Evolutionary conservation across 2,329 filamentous ascomycete species (phyloP), one percentile per base, ranked within the genome.

Genomic region (Mycosphaerella sp.): DNA sequence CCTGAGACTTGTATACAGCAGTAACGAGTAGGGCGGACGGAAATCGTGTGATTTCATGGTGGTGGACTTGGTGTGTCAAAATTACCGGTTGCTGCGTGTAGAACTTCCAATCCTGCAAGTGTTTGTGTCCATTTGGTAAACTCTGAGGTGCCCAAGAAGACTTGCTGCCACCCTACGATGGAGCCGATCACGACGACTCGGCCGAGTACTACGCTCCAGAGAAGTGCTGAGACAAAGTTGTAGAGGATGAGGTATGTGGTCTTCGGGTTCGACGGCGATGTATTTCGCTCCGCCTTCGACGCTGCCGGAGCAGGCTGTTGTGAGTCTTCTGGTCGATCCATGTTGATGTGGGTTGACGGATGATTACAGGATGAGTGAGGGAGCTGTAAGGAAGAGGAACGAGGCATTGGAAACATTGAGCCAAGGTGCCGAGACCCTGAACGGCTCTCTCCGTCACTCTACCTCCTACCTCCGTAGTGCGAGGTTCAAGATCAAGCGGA

Each of bases 91-190:
- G 87, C 70, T 46, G 88, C 86, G 74, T 97, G 92, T 58, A 90
- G 66, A 45, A 97, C 80, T 75, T 98, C 93, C 69, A 96, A 75
- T 43, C 82, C 73, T 0, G 93, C 93, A 51, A 89, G 72, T 2
- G 87, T 93, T 78, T 98, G 93, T 53, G 87, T 91, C 80, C 82
- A 84, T 66, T 86, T 84, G 45, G 83, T 82, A 70, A 84, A 90
- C 48, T 80, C 74, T 61, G 86, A 85, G 7, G 83, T 78, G 42
- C 75, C 78, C 5, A 76, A 69, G 66, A 83, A 86, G 45, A 87
- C 83, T 50, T 78, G 75, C 12, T 74, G 73, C 51, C 82, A 79
- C 39, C 68, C 66, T 17, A 66, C 57, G 1, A 66, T 48, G 1
- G 52, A 26, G 2, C 77, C 68, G 21, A 86, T 78, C 51, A 83